These are phyloP conservation scores for Mycena vulgaris DNA, from an alignment of 768 basidiomycete species.

Conservation along the genomic window DNA sequence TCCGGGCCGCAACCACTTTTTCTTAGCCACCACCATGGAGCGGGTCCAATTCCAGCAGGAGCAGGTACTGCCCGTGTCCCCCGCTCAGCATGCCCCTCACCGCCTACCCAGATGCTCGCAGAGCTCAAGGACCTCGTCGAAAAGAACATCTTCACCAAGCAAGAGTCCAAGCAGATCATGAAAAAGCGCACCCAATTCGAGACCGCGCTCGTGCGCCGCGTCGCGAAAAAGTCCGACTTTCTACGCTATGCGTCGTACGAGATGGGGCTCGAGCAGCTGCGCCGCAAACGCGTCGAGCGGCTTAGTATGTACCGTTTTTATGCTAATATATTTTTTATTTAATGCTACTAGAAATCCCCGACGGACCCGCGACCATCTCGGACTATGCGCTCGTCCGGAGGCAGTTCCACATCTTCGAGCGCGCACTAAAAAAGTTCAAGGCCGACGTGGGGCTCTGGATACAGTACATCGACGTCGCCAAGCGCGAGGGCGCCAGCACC, in stretches of 20 bases:
- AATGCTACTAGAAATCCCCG: constrained; percentile 51
- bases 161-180: constrained; percentile 90
- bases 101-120: constrained; percentile 81
- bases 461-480: constrained; percentile 89
- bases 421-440: constrained; percentile 91
- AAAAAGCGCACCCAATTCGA: constrained; percentile 89
- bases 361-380: constrained; percentile 59
- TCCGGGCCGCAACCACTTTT: constrained; percentile 24
- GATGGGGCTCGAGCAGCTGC: constrained; percentile 87
- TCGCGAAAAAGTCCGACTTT: constrained; percentile 90
- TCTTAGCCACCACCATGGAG: constrained; percentile 78
- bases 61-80: constrained; percentile 63
- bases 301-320: constrained; percentile 66
- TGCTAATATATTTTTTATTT: constrained; percentile 13
- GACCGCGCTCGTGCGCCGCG: constrained; percentile 84
- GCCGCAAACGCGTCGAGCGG: constrained; percentile 81
- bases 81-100: background rate
- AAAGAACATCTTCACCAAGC: constrained; percentile 87
- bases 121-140: constrained; percentile 95
- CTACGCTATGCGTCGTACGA: constrained; percentile 94
- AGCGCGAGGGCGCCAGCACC: constrained; percentile 82
- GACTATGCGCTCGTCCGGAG: constrained; percentile 89
- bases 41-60: constrained; percentile 95
- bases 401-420: constrained; percentile 92
- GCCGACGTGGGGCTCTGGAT: constrained; percentile 90